Base-by-base conservation (phyloP, 2,329 filamentous ascomycete genomes). In the Raffaelea arxii region DNA sequence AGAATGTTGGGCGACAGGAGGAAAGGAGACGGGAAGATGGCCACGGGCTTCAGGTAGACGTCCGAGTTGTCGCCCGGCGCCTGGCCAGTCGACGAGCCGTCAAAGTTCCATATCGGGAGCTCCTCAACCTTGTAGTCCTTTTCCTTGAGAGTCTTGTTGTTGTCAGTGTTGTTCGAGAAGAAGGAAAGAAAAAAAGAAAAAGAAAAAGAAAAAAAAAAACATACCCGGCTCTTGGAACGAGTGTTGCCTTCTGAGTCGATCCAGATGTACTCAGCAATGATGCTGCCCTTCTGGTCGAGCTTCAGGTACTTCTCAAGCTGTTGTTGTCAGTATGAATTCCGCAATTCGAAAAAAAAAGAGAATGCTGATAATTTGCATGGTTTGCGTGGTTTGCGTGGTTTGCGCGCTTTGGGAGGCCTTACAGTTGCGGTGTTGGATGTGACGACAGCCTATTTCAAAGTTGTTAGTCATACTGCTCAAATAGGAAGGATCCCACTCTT, bases 141-240 rank as follows among this genome's bases (percentile, higher is more conserved):
- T 22, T 54, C 49, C 49, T 56, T 54, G 22, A 55, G 53, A 9
- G 53, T 55, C 53, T 55, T 46, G 2, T 18, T 19, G 41, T 18
- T 12, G 27, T 3, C 21, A 22, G n/a, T 12, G 18, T 32, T 27
- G 16, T n/a, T 39, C 6, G 36, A 22, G 12, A n/a, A 21, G 36
- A 3, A 19, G n/a, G 40, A 9, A 25, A n/a, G 16, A 6, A 2
- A 7, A 27, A 16, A 23, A 21, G 9, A 32, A 32, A 32, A n/a
- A n/a, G n/a, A 47, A 42, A 35, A 25, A 32, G 37, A 27, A 46
- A 35, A 40, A 43, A 39, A 44, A 55, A 49, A 22, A 75, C 87
- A 76, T 76, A 96, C 91, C 78, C 89, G 94, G 64, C 86, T 91
- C 77, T 97, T 98, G 65, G 89, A 95, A 61, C 92, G 89, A 58